Conservation (phyloP, 2,329 filamentous ascomycete genomes). For the Rutstroemia sydowiana region DNA sequence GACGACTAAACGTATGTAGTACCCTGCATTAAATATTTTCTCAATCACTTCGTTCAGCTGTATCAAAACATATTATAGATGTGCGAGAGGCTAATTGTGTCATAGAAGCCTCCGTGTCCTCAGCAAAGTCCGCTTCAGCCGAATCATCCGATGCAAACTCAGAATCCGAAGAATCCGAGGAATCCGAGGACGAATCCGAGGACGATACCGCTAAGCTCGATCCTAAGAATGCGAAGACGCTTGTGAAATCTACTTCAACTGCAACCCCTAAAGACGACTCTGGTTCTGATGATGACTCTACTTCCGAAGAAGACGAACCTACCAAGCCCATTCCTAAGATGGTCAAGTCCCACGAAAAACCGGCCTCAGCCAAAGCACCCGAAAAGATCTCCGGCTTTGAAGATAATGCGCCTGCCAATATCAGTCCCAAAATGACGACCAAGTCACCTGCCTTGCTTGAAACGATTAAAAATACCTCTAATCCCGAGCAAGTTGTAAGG, state of each 20-base stretch:
- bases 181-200: background rate
- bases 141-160: slow-evolving; percentile 1
- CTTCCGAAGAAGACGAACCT: background rate
- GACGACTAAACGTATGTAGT: too few relatives aligned
- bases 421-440: background rate
- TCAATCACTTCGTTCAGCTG: background rate
- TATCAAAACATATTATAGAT: background rate
- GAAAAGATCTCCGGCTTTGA: background rate
- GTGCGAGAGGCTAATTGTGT: background rate
- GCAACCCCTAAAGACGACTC: background rate
- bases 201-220: background rate
- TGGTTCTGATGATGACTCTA: background rate
- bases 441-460: background rate
- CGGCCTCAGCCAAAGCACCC: background rate
- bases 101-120: background rate
- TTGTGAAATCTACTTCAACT: background rate
- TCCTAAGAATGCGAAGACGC: background rate
- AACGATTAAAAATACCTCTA: background rate
- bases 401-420: background rate
- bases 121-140: background rate
- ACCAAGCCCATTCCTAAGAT: background rate
- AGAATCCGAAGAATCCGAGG: background rate
- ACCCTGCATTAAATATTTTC: too few relatives aligned
- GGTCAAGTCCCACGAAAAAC: too few relatives aligned
- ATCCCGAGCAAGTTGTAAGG: slow-evolving; percentile 11